Conservation (phyloP, 768 basidiomycete species). For the Strobilomyces echinocephalus region DNA sequence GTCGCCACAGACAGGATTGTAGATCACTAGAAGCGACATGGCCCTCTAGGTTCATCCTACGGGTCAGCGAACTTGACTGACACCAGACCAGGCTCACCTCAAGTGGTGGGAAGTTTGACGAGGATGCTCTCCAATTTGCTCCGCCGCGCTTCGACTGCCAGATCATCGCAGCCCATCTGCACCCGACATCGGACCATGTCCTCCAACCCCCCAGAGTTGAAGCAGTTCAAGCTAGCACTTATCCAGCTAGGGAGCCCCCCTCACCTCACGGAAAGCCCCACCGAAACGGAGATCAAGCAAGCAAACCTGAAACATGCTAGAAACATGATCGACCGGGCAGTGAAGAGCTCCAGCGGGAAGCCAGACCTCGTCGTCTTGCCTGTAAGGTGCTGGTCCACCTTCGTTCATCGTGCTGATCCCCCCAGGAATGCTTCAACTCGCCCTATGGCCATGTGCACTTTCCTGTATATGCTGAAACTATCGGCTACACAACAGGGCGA, state of each 20-base stretch:
- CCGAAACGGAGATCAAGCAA: constrained; percentile 46
- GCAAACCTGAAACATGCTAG: constrained; percentile 81
- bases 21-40: constrained; percentile 58
- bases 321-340: constrained; percentile 74
- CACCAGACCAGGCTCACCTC: constrained; percentile 3
- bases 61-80: not conserved
- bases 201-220: constrained; percentile 40
- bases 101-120: not conserved
- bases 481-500: constrained; percentile 55
- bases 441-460: constrained; percentile 80
- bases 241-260: constrained; percentile 82
- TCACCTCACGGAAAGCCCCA: constrained; percentile 25
- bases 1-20: constrained; percentile 75
- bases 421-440: constrained; percentile 84
- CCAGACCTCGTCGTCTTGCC: constrained; percentile 83
- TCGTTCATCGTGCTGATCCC: not conserved
- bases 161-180: not conserved
- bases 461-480: constrained; percentile 76
- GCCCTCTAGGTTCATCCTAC: not conserved
- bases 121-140: constrained; percentile 13
- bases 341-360: constrained; percentile 39
- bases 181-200: constrained; percentile 22
- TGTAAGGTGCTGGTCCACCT: constrained; percentile 37
- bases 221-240: constrained; percentile 79
- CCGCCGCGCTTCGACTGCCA: constrained; percentile 6